Percentiles rank a stretch among this genome's conserved stretches.
Evolutionary conservation across 1,284 basidiomycete species (phyloP).

Genomic region (Gomphus bonarii): DNA sequence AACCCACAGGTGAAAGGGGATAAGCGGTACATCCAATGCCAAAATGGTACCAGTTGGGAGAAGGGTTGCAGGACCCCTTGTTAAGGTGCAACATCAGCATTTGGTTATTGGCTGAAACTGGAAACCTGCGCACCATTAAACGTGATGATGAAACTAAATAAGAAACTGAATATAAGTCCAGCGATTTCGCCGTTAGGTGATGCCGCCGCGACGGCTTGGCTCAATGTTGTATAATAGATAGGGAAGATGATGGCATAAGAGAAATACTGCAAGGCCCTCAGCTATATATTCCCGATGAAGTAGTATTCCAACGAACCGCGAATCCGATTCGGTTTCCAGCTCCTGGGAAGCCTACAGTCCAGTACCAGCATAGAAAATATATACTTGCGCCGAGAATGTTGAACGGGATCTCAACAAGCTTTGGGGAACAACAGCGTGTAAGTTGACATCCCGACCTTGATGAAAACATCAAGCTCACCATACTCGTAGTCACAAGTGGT

Average conservation of each 20-base stretch:
- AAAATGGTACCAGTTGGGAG: slow-evolving; percentile 55
- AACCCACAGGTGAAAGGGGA: slow-evolving; percentile 56
- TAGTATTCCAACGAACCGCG: slow-evolving; percentile 28
- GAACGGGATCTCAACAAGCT: slow-evolving; percentile 38
- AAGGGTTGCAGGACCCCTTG: slow-evolving; percentile 54
- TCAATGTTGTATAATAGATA: slow-evolving; percentile 48
- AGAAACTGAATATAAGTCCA: slow-evolving; percentile 51
- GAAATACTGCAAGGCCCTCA: slow-evolving; percentile 18
- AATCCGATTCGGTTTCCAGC: slow-evolving; percentile 39
- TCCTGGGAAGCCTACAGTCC: slow-evolving; percentile 51
- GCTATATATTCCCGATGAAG: neutral
- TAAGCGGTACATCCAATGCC: slow-evolving; percentile 75
- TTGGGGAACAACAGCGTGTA: neutral
- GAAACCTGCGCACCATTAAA: slow-evolving; percentile 34
- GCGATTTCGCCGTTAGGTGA: slow-evolving; percentile 56
- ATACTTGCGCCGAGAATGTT: slow-evolving; percentile 48
- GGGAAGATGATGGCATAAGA: slow-evolving; percentile 43
- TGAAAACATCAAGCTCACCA: slow-evolving; percentile 15
- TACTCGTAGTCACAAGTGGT: slow-evolving; percentile 44
- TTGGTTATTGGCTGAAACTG: neutral
- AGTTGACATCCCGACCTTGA: neutral
- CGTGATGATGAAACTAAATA: slow-evolving; percentile 51
- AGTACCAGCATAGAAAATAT: slow-evolving; percentile 62
- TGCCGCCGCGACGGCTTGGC: slow-evolving; percentile 57
- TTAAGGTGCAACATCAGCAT: neutral